A percentile compares a stretch with the other conserved stretches of the same genome.
Conservation (phyloP, 2,329 filamentous ascomycete genomes). For the Sporothrix luriei region DNA sequence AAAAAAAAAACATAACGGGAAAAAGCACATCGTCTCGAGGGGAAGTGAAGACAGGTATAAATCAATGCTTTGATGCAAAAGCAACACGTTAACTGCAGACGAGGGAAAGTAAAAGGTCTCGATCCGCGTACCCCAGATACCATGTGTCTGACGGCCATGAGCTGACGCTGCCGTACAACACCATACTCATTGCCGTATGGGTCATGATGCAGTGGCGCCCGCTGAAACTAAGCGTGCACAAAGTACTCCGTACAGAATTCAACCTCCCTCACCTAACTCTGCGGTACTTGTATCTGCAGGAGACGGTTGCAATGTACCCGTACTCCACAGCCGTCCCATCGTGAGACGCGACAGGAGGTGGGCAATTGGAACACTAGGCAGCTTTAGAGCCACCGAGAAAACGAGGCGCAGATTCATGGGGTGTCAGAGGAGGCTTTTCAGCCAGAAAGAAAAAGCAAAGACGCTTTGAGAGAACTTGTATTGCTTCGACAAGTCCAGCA, state of each 20-base stretch:
- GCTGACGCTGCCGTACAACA: neutral
- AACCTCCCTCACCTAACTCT: too few species aligned
- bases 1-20: neutral
- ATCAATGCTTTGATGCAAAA: neutral
- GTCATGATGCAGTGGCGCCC: conserved; percentile 1
- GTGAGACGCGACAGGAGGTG: neutral
- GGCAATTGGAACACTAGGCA: neutral
- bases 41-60: neutral
- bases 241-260: neutral
- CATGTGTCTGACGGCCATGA: conserved; percentile 20
- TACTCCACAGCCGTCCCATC: neutral
- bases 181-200: neutral
- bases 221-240: neutral
- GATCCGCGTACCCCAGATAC: neutral
- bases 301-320: too few species aligned
- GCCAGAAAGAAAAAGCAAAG: too few species aligned
- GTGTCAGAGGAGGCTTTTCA: too few species aligned
- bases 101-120: neutral
- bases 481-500: too few species aligned
- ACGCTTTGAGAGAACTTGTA: too few species aligned
- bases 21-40: neutral
- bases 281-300: too few species aligned
- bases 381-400: neutral
- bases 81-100: neutral
- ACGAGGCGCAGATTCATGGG: neutral